phyloP scores from a whole-genome alignment of 495 filamentous ascomycete genomes.

The Lepraria neglecta region DNA sequence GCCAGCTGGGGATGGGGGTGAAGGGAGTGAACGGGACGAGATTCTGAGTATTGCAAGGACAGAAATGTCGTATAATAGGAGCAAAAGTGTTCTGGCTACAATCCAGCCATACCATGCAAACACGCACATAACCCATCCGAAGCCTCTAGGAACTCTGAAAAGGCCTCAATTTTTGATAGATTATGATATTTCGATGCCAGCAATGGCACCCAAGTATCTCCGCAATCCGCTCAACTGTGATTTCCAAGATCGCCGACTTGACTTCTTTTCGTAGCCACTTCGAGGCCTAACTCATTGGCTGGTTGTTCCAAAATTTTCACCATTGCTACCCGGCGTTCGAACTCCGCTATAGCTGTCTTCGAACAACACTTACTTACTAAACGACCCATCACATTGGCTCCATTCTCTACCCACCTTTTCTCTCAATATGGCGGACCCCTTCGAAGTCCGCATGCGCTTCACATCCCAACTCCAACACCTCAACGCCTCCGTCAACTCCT shows the following conservation, averaged over 20 bases:
- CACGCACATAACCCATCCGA: no score
- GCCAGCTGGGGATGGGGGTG: conserved; percentile 55
- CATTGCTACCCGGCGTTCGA: conserved; percentile 2
- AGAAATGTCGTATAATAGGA: background rate
- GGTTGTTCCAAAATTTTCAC: no score
- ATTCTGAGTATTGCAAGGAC: conserved; percentile 20
- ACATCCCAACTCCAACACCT: conserved; percentile 79
- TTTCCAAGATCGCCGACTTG: no score
- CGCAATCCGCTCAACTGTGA: no score
- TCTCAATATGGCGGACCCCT: conserved; percentile 75
- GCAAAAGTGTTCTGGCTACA: background rate
- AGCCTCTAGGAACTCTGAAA: no score
- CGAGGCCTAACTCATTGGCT: no score
- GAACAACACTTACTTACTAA: background rate
- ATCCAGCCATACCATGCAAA: no score
- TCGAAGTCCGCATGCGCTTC: conserved; percentile 97
- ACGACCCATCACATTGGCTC: no score
- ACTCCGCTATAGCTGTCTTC: background rate
- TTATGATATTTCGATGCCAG: no score
- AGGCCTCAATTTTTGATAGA: no score
- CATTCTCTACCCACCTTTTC: background rate
- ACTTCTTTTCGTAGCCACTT: background rate
- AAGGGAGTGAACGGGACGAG: conserved; percentile 45
- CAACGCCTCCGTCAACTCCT: conserved; percentile 79
- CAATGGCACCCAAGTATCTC: no score